Evolutionary conservation across 2,329 filamentous ascomycete species (phyloP), one percentile per base, ranked within the genome.

Genomic region (Dactylellina drechsleri): DNA sequence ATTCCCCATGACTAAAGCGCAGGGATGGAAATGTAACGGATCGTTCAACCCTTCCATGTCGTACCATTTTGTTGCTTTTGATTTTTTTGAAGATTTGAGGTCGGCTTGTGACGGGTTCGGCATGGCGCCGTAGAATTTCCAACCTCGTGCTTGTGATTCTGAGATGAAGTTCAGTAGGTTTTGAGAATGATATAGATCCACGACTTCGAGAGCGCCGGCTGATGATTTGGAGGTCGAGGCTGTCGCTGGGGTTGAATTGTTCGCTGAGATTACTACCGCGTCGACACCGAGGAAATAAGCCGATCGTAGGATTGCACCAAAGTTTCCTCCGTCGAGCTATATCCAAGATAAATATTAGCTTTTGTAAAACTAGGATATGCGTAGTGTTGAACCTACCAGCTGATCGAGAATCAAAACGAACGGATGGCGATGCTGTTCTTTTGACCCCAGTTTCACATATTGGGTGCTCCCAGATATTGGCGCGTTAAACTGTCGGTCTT

Each of bases 271-370:
- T 1, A 89, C 88, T 18, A 99, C 87, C 3, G 92, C 93, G 66
- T 93, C 91, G 4, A 92, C 90, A 20, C 94, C 94, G n/a, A 98
- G 87, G 81, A 95, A 98, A 79, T 92, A 91, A 1, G 93, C 92
- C 4, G 92, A 92, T 41, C 95, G 91, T 50, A 98, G 85, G 73
- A 98, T 94, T 20, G 90, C 92, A 49, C 95, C 95, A 0, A 98
- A 84, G 80, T 99, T 99, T 26, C 92, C 93, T 0, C 93, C 91
- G 80, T 99, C 94, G 8, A 92, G 83, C 67, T 86, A 80, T n/a
- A 16, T 47, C 2, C 2, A 2, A 20, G 4, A 20, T 18, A 13
- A 16, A 50, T 60, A 43, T n/a, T n/a, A 16, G 20, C 45, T 31
- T 79, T 68, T 36, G 31, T 52, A 20, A 67, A 61, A 31, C 18